phyloP scores from a whole-genome alignment of 1,284 basidiomycete species.

The Moesziomyces antarcticus region DNA sequence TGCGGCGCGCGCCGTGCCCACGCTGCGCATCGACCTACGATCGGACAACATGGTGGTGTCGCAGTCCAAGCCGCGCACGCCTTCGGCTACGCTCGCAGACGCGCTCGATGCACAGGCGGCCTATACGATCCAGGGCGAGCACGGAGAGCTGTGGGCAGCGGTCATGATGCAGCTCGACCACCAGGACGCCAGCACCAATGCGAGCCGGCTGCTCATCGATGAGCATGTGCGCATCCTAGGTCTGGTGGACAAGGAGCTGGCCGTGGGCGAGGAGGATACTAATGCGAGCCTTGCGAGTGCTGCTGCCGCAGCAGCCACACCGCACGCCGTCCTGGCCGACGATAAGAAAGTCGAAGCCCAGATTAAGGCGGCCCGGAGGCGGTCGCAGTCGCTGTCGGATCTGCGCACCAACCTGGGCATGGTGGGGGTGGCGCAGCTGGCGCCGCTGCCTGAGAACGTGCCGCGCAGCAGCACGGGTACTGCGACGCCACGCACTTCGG shows the following conservation, averaged over 20 bases:
- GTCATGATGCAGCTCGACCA: conserved; percentile 21
- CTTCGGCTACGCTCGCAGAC: conserved; percentile 35
- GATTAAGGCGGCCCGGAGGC: conserved; percentile 12
- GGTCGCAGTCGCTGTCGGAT: conserved; percentile 31
- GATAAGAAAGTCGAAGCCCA: neutral
- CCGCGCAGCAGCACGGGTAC: neutral
- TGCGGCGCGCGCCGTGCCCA: conserved; percentile 10
- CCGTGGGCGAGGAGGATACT: neutral
- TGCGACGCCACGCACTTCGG: neutral
- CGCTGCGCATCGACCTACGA: conserved; percentile 44
- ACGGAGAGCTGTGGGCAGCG: conserved; percentile 39
- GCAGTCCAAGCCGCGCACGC: conserved; percentile 31
- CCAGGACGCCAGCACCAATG: conserved; percentile 1
- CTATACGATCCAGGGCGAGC: conserved; percentile 17
- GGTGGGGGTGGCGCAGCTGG: neutral
- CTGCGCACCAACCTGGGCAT: conserved; percentile 8
- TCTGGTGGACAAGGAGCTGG: conserved; percentile 31
- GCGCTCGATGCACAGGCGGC: conserved; percentile 37
- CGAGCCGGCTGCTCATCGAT: conserved; percentile 33
- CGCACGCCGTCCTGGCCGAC: neutral
- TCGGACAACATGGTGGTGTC: conserved; percentile 48
- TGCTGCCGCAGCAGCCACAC: neutral
- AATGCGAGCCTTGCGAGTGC: neutral
- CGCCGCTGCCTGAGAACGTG: conserved; percentile 7
- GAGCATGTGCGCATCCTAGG: conserved; percentile 51